Base-by-base conservation (phyloP, 345 rosid species). In the Litchi chinensis region DNA sequence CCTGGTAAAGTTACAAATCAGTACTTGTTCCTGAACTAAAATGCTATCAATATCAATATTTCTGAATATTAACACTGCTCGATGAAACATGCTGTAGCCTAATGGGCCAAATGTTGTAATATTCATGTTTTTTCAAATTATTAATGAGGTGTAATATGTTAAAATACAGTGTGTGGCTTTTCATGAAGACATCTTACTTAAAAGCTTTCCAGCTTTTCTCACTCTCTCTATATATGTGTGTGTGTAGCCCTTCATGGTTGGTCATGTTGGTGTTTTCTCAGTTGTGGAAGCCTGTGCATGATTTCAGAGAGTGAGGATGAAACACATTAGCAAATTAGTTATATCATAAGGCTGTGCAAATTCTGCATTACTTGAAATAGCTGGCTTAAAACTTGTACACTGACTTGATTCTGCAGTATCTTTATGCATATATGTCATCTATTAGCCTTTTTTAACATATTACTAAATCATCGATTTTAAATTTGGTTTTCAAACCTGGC, bases 401-500 rank as follows among this genome's bases (percentile, higher is more conserved):
- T 21, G 65, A 60, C 63, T 60, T 60, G 26, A 60, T n/a, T n/a
- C 12, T 60, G 24, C 12, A 21, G 12, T 60, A 22, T 60, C 22
- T 57, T 22, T 60, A 60, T 60, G 26, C 28, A 60, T 21, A 11
- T 8, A 54, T 54, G n/a, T 54, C 59, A 54, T 54, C n/a, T 4
- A 16, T 54, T 15, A 54, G 8, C 28, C 10, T 60, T 22, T 60
- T 57, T 21, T 21, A 2, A 60, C 28, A 60, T 60, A 60, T 59
- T 59, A 59, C 64, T 59, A 11, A 11, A 26, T 46, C 22, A 59
- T 8, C 11, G 4, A 59, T 71, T 54, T 68, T 71, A 19, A 40
- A 57, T 43, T 18, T 60, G 8, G 48, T 69, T 24, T 11, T 64
- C 81, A 75, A 87, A 77, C 72, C 76, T 77, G 79, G 65, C 70